Conservation (phyloP, 2,329 filamentous ascomycete genomes). For the Colletotrichum chrysophilum region DNA sequence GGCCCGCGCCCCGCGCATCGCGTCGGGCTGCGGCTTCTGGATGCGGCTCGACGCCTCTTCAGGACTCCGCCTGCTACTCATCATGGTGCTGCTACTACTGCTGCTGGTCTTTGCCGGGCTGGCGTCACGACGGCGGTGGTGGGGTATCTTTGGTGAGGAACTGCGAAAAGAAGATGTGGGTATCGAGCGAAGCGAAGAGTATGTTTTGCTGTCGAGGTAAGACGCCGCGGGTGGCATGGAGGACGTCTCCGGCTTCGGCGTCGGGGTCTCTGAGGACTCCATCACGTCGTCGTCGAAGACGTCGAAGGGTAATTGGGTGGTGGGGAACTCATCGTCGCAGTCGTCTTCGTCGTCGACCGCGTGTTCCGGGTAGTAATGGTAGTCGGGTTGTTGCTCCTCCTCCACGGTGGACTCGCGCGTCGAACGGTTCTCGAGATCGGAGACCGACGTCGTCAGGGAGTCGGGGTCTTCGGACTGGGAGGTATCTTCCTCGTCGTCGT, state of each 20-base stretch:
- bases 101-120: constrained; percentile 35
- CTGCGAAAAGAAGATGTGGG: constrained; percentile 35
- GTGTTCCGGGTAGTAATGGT: constrained; percentile 26
- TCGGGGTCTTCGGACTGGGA: constrained; percentile 52
- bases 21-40: constrained; percentile 50
- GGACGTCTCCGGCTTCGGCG: constrained; percentile 41
- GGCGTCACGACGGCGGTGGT: constrained; percentile 33
- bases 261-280: constrained; percentile 47
- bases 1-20: constrained; percentile 40
- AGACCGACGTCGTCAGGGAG: constrained; percentile 48
- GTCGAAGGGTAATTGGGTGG: constrained; percentile 43
- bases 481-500: constrained; percentile 40
- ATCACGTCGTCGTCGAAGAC: constrained; percentile 34
- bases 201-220: constrained; percentile 41
- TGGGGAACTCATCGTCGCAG: constrained; percentile 36
- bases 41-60: constrained; percentile 52
- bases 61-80: constrained; percentile 50
- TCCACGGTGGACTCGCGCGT: constrained; percentile 32
- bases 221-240: constrained; percentile 21
- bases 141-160: constrained; percentile 38
- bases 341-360: constrained; percentile 31
- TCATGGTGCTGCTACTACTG: constrained; percentile 36
- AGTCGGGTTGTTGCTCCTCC: constrained; percentile 29
- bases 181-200: constrained; percentile 34
- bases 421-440: constrained; percentile 47